These are phyloP conservation scores for Ophiocordyceps camponoti-rufipedis DNA, from an alignment of 2,329 filamentous ascomycete genomes.

Conservation along the genomic window DNA sequence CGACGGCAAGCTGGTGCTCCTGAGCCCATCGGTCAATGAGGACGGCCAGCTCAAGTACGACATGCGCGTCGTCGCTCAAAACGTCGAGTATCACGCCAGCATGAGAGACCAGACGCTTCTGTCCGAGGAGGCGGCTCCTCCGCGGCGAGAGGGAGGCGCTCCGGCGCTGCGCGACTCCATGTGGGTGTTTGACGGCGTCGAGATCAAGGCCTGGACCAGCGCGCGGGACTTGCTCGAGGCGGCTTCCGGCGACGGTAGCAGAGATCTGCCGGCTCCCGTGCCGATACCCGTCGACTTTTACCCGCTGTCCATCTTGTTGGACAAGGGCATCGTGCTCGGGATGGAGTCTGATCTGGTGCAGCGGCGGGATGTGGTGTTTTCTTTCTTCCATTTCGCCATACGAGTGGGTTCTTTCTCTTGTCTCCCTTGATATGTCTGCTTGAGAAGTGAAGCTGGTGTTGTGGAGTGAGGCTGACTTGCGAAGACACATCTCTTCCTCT, in stretches of 20 bases:
- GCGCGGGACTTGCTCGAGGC: constrained; percentile 67
- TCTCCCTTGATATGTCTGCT: neutral
- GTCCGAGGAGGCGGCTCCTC: constrained; percentile 7
- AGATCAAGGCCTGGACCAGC: constrained; percentile 78
- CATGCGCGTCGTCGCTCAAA: constrained; percentile 91
- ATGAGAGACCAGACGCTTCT: constrained; percentile 63
- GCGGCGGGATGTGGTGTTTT: constrained; percentile 77
- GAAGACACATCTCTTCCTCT: constrained; percentile 82
- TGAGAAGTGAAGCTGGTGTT: too few relatives aligned
- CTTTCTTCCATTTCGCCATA: constrained; percentile 74
- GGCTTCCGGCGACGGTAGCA: constrained; percentile 42
- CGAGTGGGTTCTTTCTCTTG: constrained; percentile 37
- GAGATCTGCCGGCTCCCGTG: constrained; percentile 57
- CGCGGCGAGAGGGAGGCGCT: constrained; percentile 9
- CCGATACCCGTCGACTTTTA: constrained; percentile 87
- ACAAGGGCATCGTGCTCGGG: constrained; percentile 77
- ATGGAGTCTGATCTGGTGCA: constrained; percentile 90
- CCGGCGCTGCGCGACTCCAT: constrained; percentile 62
- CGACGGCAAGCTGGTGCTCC: constrained; percentile 83
- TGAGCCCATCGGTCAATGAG: constrained; percentile 72
- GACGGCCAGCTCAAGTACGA: constrained; percentile 86
- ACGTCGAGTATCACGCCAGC: constrained; percentile 86
- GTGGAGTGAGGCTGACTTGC: neutral
- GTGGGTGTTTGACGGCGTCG: constrained; percentile 83
- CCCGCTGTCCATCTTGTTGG: constrained; percentile 70